Evolutionary conservation across 1,284 basidiomycete genomes (phyloP), one percentile per base, ranked within the genome.

Genomic region (Puccinia brachypodii): DNA sequence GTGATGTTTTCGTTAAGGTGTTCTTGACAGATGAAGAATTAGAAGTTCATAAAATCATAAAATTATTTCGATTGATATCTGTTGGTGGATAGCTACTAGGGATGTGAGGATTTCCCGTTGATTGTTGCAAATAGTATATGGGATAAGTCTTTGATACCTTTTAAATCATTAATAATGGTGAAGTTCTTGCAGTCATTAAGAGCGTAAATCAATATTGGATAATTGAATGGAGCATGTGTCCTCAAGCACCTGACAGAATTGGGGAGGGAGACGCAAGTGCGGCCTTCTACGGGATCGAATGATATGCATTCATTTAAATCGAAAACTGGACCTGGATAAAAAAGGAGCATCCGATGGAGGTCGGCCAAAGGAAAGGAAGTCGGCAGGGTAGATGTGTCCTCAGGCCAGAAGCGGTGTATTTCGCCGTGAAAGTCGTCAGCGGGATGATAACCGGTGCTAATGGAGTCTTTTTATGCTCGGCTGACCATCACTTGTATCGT

Each of bases 381-480:
- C 40, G 64, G 19, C 64, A 68, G 42, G 64, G 64, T 25, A 40
- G 36, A 68, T 68, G 64, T 42, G 40, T 38, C 38, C 40, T 68
- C 36, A 68, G 64, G 38, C 36, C 40, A 68, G 64, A n/a, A 68
- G 44, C 1, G 22, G 64, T 68, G n/a, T 40, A 38, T 40, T 64
- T n/a, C 36, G 36, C 25, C 62, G 62, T 66, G 62, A 66, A 66
- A 66, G 36, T 66, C 19, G 62, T 66, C 6, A 6, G 16, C 62
- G 62, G 62, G 38, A 42, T 66, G 62, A 40, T 66, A 9, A n/a
- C 33, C 42, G 62, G 19, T 66, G 62, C 38, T 66, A 42, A 40
- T 66, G 62, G 62, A 66, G 62, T 3, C 62, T 66, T 66, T 66
- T 66, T 33, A 66, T 42, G 62, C 62, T 66, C 62, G 36, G 62